Percentiles rank a stretch among this genome's conserved stretches.
phyloP scores from a whole-genome alignment of 2,329 filamentous ascomycete species.

The Venturia aucupariae region DNA sequence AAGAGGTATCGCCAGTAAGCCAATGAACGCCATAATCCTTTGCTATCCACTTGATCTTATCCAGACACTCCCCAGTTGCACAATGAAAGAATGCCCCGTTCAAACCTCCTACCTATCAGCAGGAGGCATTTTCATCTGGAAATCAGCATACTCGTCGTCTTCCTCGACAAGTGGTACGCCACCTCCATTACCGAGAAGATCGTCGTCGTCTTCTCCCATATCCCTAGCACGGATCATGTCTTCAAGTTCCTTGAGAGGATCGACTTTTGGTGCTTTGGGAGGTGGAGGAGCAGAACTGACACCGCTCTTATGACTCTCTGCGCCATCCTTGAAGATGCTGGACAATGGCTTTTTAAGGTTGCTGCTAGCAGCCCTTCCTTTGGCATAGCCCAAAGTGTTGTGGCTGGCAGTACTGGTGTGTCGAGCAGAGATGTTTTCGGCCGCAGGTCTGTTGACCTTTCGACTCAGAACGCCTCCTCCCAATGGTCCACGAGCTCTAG shows the following conservation, averaged over 20 bases:
- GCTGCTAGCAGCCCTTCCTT: conserved; percentile 11
- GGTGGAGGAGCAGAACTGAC: neutral
- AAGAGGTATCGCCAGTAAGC: conserved; percentile 1
- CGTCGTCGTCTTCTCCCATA: conserved; percentile 5
- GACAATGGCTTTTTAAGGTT: conserved; percentile 10
- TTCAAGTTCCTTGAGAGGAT: conserved; percentile 10
- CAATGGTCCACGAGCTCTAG: conserved; percentile 7
- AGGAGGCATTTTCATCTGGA: conserved; percentile 13
- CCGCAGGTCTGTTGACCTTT: neutral
- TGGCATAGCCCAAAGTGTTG: conserved; percentile 15
- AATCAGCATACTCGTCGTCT: conserved; percentile 12
- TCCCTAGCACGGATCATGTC: conserved; percentile 8
- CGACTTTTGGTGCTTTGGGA: neutral
- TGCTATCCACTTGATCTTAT: neutral
- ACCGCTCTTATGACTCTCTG: neutral
- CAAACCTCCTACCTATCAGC: neutral
- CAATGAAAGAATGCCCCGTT: neutral
- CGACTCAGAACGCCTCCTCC: neutral
- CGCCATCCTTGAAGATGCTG: conserved; percentile 6
- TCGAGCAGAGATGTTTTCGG: neutral
- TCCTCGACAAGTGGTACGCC: conserved; percentile 9
- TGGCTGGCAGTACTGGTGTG: conserved; percentile 8
- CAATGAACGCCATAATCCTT: neutral
- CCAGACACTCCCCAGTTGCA: neutral
- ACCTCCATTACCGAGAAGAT: conserved; percentile 5